Base-by-base conservation (phyloP, 805 yeast genomes). In the Myxozyma mucilagina region DNA sequence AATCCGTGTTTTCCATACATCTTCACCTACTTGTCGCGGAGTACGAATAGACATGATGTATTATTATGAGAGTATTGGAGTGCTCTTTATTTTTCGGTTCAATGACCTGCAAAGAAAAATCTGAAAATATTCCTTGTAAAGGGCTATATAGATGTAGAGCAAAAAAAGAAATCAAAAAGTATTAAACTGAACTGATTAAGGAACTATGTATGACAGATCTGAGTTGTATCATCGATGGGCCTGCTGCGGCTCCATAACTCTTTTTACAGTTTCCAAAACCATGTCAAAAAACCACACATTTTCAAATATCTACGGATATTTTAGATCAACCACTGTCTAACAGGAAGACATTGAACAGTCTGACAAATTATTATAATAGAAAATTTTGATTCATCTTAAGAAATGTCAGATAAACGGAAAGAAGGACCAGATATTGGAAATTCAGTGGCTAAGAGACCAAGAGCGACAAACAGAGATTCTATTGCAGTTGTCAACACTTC, bases 1-100 rank as follows among this genome's bases (percentile, higher is more conserved):
- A 45, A 87, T 89, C 67, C 83, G 83, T 71, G 84, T 87, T 75
- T 89, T 90, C 97, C 97, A 93, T 51, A 91, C 84, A 59, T 92
- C 97, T 61, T 93, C 98, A 36, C 96, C 93, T 18, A 84, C 77
- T 16, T 78, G 74, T 63, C 78, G 78, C 41, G 75, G 71, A 24
- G 80, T 70, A 63, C 78, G 80, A 41, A 81, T 41, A 11, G 64
- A 52, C 56, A 44, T 44, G 38, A 9, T 55, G 59, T 11, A 31
- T 14, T 39, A 38, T 38, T 7, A 4, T 13, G 45, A 41, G 5
- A n/a, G n/a, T 41, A 24, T 2, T 4, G 29, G 2, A 24, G 4
- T 3, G 29, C 4, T 24, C 4, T 24, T 2, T 24, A 24, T 24
- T 24, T 3, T 24, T 24, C 29, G 4, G 29, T 24, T 24, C 29